Evolutionary conservation across 345 rosid species (phyloP), one percentile per base, ranked within the genome.

Genomic region (Syzygium aqueum): DNA sequence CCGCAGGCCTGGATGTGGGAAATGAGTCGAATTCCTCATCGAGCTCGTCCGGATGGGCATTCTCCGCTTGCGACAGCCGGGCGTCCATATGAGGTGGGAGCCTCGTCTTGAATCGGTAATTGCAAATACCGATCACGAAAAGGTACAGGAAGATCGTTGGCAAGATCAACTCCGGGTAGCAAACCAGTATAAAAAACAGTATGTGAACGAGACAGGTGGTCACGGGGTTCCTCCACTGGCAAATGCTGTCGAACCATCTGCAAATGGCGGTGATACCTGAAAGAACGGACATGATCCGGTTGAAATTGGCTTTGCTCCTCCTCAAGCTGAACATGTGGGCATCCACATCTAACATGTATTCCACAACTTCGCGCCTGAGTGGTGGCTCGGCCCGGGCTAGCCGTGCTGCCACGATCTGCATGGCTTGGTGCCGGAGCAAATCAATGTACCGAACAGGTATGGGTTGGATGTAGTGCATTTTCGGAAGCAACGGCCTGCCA

Each of bases 291-390:
- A 92, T 91, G 85, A 93, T 91, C 53, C 95, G 84, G 85, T 87
- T 73, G 78, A 93, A 93, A 87, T 93, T 93, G 22, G 95, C 95
- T 80, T 93, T 93, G 91, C 95, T 93, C 89, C 94, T 91, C 84
- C 95, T 91, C 91, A 92, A 85, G 53, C 95, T 93, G 91, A 93
- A 93, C 95, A 93, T 90, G 86, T 93, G 95, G n/a, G 89, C 88
- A 51, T 92, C 95, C 65, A 93, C 94, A 84, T 93, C 95, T 8
- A 93, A 86, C 94, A 93, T 93, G 80, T 93, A 93, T 57, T 91
- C 95, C 25, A 92, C 94, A 1, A 90, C 88, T 86, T 93, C 95
- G 57, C 86, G 90, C 87, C 95, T 86, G 16, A 93, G 88, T 2
- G 95, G 93, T 10, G 95, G 95, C 86, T 93, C 95, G 19, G 95